Evolutionary conservation across 2,329 filamentous ascomycete genomes (phyloP), one percentile per base, ranked within the genome.

Genomic region (Diaporthe caulivora): DNA sequence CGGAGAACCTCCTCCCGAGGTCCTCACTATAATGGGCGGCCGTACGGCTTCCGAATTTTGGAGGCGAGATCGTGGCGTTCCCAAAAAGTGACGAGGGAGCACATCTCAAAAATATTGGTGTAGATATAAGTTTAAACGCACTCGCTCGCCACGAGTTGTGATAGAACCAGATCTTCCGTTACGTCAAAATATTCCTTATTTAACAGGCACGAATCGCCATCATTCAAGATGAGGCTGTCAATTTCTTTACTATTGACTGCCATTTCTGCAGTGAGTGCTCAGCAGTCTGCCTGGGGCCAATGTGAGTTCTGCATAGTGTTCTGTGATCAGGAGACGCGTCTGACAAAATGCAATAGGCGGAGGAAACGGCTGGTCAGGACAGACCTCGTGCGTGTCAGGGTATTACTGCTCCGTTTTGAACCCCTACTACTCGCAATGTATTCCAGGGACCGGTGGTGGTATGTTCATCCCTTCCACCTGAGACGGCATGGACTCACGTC

Each of bases 1-100:
- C 60, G 60, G 60, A 65, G 26, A 65, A 13, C 42, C 60, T 31
- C 29, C 60, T 8, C 42, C 60, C 60, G 42, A 65, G 58, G 58
- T 64, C 42, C 18, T 31, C 42, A 64, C 58, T 64, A 47, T 64
- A 49, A 47, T 47, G 58, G 40, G 26, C 58, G 40, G 58, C 42
- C 58, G 31, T 15, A 34, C 42, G 42, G 42, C 58, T 64, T 64
- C 58, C 58, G 58, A 47, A 34, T n/a, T 17, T 24, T 64, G 18
- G 18, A 11, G 9, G 2, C 18, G 47, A 26, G 42, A 64, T 34
- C 29, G 11, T 49, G 44, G 24, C 31, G 11, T 8, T 42, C 13
- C 40, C 17, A 3, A 37, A 34, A 11, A n/a, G 2, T 24, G 2
- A 24, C 6, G 21, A 37, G 15, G 3, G 9, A 1, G 11, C 1